Evolutionary conservation across 306 rosid genomes (phyloP).

Genomic region (Trichosanthes cucumerina): DNA sequence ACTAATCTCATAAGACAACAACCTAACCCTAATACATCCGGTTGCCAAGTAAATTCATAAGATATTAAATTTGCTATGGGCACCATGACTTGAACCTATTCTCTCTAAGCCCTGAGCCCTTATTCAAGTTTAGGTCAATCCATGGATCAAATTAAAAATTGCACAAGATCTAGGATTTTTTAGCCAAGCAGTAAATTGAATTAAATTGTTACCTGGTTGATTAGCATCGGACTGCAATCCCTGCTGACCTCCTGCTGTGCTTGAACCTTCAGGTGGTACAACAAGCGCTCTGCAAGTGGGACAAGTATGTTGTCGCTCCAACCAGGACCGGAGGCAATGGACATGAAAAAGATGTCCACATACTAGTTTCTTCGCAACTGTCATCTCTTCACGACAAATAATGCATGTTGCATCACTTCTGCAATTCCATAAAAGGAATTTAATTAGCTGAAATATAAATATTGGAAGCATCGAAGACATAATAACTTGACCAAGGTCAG

Average conservation of each 20-base stretch:
- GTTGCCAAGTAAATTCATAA: background rate
- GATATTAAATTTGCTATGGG: background rate
- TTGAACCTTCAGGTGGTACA: conserved; percentile 83
- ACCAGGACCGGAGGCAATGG: conserved; percentile 95
- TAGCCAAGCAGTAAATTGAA: background rate
- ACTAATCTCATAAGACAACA: background rate
- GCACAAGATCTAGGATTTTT: background rate
- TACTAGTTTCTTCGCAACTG: conserved; percentile 84
- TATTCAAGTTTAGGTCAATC: background rate
- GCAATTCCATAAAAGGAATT: conserved; percentile 24
- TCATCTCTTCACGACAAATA: conserved; percentile 99
- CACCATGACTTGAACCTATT: background rate
- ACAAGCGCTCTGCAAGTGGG: conserved; percentile 97
- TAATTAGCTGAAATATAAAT: conserved; percentile 11
- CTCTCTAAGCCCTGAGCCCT: background rate
- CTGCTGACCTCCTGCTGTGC: conserved; percentile 47
- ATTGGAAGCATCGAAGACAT: background rate
- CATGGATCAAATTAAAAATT: background rate
- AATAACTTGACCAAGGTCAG: conserved; percentile 3
- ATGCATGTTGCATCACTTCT: conserved; percentile 97
- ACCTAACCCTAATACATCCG: background rate
- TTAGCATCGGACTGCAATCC: conserved; percentile 56
- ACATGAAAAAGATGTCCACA: conserved; percentile 98
- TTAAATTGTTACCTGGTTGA: conserved; percentile 39
- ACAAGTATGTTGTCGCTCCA: conserved; percentile 96